Evolutionary conservation across 345 rosid genomes (phyloP).

Genomic region (Gossypium raimondii): DNA sequence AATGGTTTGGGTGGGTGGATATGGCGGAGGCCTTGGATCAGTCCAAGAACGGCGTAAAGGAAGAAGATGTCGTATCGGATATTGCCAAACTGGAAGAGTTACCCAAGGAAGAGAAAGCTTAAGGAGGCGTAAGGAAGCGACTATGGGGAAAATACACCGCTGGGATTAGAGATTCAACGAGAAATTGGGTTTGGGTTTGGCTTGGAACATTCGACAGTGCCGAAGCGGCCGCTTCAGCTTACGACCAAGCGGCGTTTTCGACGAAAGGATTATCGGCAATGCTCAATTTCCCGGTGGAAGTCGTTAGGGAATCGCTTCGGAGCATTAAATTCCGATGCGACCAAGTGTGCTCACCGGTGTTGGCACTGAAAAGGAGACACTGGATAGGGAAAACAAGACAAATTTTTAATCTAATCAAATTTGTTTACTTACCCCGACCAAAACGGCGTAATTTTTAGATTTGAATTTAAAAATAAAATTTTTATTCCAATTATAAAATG

Average conservation of each 20-base stretch:
- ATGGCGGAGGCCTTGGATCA: slow-evolving; percentile 23
- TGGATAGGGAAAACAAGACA: slow-evolving; percentile 4
- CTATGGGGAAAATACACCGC: slow-evolving; percentile 72
- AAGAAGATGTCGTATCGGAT: slow-evolving; percentile 30
- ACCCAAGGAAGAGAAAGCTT: slow-evolving; percentile 18
- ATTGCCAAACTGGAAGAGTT: not conserved
- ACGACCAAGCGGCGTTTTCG: slow-evolving; percentile 65
- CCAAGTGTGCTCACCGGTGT: not conserved
- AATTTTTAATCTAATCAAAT: too few relatives aligned
- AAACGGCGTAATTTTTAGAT: too few relatives aligned
- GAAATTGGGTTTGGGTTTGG: slow-evolving; percentile 61
- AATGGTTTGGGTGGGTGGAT: slow-evolving; percentile 32
- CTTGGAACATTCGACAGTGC: slow-evolving; percentile 61
- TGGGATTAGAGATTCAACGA: slow-evolving; percentile 63
- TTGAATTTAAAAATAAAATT: too few relatives aligned
- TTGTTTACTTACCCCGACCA: too few relatives aligned
- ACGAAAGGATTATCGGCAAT: slow-evolving; percentile 47
- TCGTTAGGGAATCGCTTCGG: not conserved
- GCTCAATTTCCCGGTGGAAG: slow-evolving; percentile 45
- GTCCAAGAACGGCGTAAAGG: slow-evolving; percentile 25
- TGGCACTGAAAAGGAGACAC: not conserved
- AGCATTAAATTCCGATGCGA: not conserved
- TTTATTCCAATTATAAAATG: too few relatives aligned
- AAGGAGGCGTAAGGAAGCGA: slow-evolving; percentile 55
- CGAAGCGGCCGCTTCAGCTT: slow-evolving; percentile 59